phyloP scores from a whole-genome alignment of 805 yeast genomes.

The Kurtzmaniella cleridarum region DNA sequence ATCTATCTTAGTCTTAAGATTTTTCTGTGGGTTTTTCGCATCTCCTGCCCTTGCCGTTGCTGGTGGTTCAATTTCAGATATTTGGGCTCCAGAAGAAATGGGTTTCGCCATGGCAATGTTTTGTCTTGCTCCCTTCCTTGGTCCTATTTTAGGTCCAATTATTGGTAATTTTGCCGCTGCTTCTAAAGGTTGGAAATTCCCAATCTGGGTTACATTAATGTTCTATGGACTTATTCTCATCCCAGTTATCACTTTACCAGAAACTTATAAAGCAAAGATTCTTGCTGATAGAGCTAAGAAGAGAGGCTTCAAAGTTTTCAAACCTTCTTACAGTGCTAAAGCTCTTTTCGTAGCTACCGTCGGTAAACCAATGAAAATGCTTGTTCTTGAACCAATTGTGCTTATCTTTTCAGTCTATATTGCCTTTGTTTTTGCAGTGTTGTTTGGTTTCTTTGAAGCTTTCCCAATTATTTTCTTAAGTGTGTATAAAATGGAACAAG shows the following conservation, averaged over 20 bases:
- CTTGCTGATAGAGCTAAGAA: slow-evolving; percentile 54
- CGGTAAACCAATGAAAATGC: slow-evolving; percentile 62
- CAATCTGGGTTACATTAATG: slow-evolving; percentile 62
- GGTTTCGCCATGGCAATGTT: slow-evolving; percentile 76
- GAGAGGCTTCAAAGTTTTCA: slow-evolving; percentile 48
- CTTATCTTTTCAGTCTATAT: slow-evolving; percentile 61
- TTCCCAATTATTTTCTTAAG: slow-evolving; percentile 70
- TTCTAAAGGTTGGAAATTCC: slow-evolving; percentile 63
- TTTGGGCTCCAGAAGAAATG: slow-evolving; percentile 62
- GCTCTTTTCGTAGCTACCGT: slow-evolving; percentile 46
- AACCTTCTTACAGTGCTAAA: slow-evolving; percentile 29
- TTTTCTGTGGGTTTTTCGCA: slow-evolving; percentile 69
- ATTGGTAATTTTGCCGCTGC: slow-evolving; percentile 70
- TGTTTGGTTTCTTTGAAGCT: slow-evolving; percentile 78
- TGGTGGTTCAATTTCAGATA: slow-evolving; percentile 77
- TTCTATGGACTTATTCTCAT: slow-evolving; percentile 56
- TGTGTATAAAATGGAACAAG: slow-evolving; percentile 52
- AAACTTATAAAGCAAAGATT: slow-evolving; percentile 70
- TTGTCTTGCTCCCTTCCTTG: slow-evolving; percentile 74
- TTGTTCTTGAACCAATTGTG: slow-evolving; percentile 71
- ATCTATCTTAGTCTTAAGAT: slow-evolving; percentile 60
- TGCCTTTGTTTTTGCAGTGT: slow-evolving; percentile 71
- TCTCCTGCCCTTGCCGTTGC: slow-evolving; percentile 82
- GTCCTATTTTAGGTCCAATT: slow-evolving; percentile 74
- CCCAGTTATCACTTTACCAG: slow-evolving; percentile 51